Conservation (phyloP, 768 basidiomycete genomes). For the Tubosaeta sp. region DNA sequence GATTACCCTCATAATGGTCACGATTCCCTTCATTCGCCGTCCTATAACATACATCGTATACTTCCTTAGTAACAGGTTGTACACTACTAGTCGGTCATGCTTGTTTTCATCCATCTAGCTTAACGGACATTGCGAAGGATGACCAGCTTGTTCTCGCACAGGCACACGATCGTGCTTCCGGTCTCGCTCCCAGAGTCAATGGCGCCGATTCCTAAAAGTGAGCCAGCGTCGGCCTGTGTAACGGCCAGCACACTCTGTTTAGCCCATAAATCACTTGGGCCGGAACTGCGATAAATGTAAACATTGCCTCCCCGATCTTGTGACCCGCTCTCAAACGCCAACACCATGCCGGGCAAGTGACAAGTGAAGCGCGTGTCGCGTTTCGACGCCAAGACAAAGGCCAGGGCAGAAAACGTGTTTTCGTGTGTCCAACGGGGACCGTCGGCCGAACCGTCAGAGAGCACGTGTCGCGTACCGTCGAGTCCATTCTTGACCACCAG, state of each 20-base stretch:
- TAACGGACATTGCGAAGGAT: slow-evolving; percentile 43
- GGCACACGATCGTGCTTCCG: slow-evolving; percentile 50
- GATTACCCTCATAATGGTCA: slow-evolving; percentile 33
- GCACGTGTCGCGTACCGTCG: slow-evolving; percentile 63
- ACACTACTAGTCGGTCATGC: slow-evolving; percentile 27
- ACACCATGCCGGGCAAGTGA: slow-evolving; percentile 55
- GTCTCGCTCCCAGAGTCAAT: slow-evolving; percentile 32
- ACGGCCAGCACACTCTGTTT: slow-evolving; percentile 81
- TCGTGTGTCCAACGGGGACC: slow-evolving; percentile 61
- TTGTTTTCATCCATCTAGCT: slow-evolving; percentile 5
- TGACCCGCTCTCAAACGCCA: slow-evolving; percentile 82
- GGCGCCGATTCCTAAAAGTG: slow-evolving; percentile 71
- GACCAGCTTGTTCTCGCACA: slow-evolving; percentile 75
- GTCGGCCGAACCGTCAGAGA: slow-evolving; percentile 26
- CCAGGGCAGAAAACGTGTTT: slow-evolving; percentile 83
- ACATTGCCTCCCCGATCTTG: slow-evolving; percentile 72
- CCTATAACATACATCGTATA: slow-evolving; percentile 35
- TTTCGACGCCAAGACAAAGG: slow-evolving; percentile 93
- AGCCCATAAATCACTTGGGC: slow-evolving; percentile 52
- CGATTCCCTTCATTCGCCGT: slow-evolving; percentile 26
- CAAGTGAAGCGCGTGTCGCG: slow-evolving; percentile 84
- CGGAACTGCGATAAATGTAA: slow-evolving; percentile 73
- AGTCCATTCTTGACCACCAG: slow-evolving; percentile 68
- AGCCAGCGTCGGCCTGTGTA: slow-evolving; percentile 64
- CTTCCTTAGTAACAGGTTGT: slow-evolving; percentile 30